Base-by-base conservation (phyloP, 1,139 yeast genomes). In the Geotrichum fermentans region DNA sequence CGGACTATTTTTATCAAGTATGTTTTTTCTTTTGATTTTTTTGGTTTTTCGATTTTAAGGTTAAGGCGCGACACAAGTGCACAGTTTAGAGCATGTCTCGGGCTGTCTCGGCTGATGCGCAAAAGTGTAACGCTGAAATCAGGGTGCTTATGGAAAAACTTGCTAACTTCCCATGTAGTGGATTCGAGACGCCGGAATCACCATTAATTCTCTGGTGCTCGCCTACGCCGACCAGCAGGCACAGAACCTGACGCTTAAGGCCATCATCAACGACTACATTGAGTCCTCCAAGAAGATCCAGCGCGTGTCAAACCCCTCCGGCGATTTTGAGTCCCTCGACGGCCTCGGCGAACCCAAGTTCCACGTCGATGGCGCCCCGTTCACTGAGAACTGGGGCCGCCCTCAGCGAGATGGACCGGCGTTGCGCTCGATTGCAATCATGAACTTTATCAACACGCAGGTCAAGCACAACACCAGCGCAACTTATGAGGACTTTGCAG, bases 321-420 rank as follows among this genome's bases (percentile, higher is more conserved):
- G 97, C 0, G 63, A 68, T 1, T 82, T 82, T 62, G 71, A 69
- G 35, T 73, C 49, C 63, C 69, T 38, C 10, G 55, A 52, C 3
- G 89, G 89, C 2, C 71, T 90, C 36, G 97, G 97, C 1, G 97
- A 90, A 62, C 97, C 97, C 3, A 90, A 90, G 63, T 89, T 84
- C 60, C 65, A 75, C 61, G 79, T 81, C 2, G 77, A 88, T 62
- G 82, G 84, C 28, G 61, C 78, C 0, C 72, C 84, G 1, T 90
- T 83, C 58, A 64, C 68, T n/a, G 80, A 72, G 2, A 64, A 70
- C 39, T 90, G 97, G 98, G 97, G 97, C 1, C 74, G 98, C 58
- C 98, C 98, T 0, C 98, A 90, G 66, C 77, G 88, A 54, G 98
- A 92, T 65, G 97, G 97, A 0, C 97, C 97, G 0, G 92, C 95